A percentile compares a stretch with the other conserved stretches of the same genome.
Conservation (phyloP, 2,329 filamentous ascomycete genomes). For the Ophiocordyceps polyrhachis-furcata region DNA sequence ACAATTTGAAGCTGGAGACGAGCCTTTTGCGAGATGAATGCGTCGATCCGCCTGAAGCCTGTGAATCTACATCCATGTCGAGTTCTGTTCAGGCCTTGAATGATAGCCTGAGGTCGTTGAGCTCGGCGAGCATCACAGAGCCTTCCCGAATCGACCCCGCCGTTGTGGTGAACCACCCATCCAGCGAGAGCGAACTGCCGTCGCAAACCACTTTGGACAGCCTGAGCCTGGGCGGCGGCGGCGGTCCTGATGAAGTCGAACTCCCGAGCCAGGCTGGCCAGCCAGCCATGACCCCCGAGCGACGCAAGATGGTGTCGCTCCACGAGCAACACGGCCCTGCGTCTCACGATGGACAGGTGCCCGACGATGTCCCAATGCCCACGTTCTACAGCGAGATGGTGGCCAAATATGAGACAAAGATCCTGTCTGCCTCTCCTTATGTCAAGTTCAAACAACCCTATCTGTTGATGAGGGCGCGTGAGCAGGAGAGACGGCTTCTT, state of each 20-base stretch:
- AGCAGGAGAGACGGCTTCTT: constrained; percentile 69
- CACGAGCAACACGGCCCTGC: constrained; percentile 25
- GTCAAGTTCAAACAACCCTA: constrained; percentile 92
- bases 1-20: constrained; percentile 90
- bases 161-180: constrained; percentile 15
- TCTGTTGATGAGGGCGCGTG: constrained; percentile 75
- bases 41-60: constrained; percentile 55
- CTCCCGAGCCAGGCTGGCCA: constrained; percentile 8
- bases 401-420: constrained; percentile 77
- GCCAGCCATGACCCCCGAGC: constrained; percentile 6
- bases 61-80: constrained; percentile 21
- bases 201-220: constrained; percentile 15
- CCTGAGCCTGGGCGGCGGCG: constrained; percentile 8
- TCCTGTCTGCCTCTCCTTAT: constrained; percentile 87
- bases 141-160: constrained; percentile 11
- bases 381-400: constrained; percentile 94
- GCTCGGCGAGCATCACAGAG: constrained; percentile 11
- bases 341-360: constrained; percentile 37
- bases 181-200: constrained; percentile 18
- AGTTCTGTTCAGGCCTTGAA: constrained; percentile 21
- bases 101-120: constrained; percentile 18
- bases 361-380: constrained; percentile 66
- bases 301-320: constrained; percentile 14
- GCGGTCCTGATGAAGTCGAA: constrained; percentile 10
- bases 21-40: constrained; percentile 88